phyloP scores from a whole-genome alignment of 1,139 yeast genomes.

The Debaryomyces nepalensis region DNA sequence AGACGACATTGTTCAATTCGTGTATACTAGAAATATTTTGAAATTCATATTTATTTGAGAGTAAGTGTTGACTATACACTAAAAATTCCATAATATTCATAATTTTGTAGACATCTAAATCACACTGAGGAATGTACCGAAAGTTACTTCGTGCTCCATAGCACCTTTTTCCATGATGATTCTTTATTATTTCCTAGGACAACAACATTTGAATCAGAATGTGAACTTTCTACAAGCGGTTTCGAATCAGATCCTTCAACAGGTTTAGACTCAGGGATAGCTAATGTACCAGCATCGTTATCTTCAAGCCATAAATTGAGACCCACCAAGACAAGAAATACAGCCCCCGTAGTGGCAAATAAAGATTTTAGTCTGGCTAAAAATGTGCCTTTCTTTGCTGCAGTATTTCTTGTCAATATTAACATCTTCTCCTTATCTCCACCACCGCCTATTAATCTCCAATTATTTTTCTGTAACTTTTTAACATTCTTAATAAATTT shows the following conservation, averaged over 20 bases:
- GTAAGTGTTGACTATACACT: slow-evolving; percentile 4
- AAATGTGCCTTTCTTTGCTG: slow-evolving; percentile 15
- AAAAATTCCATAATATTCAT: neutral
- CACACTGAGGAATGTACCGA: too few species aligned
- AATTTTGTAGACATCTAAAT: neutral
- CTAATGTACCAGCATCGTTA: neutral
- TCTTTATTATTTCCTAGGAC: neutral
- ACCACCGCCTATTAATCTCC: slow-evolving; percentile 44
- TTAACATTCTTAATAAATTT: slow-evolving; percentile 32
- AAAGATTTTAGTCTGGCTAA: slow-evolving; percentile 28
- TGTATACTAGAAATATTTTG: slow-evolving; percentile 7
- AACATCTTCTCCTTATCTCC: slow-evolving; percentile 17
- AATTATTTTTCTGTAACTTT: slow-evolving; percentile 33
- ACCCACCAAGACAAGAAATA: slow-evolving; percentile 35
- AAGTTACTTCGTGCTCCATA: slow-evolving; percentile 9
- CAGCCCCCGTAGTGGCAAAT: slow-evolving; percentile 40
- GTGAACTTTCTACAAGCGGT: slow-evolving; percentile 1
- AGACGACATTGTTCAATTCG: slow-evolving; percentile 5
- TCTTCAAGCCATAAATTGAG: slow-evolving; percentile 32
- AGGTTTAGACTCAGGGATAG: neutral
- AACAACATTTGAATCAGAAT: slow-evolving; percentile 7
- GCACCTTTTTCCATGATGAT: slow-evolving; percentile 8
- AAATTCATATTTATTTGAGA: slow-evolving; percentile 2
- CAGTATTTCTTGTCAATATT: slow-evolving; percentile 28
- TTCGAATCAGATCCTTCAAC: neutral